phyloP scores from a whole-genome alignment of 164 flowering plant genomes.

The Malania oleifera region DNA sequence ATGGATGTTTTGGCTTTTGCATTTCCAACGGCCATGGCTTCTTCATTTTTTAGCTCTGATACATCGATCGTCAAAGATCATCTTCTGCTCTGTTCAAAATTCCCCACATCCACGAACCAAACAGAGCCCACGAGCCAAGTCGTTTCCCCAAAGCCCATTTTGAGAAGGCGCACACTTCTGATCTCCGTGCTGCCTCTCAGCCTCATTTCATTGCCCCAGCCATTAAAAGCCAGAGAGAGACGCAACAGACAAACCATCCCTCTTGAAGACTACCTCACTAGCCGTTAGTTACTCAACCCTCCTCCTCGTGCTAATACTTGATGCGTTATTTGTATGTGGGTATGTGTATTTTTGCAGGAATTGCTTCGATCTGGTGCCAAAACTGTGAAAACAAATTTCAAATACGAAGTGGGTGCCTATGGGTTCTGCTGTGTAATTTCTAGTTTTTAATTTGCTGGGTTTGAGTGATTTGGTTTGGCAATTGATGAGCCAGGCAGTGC shows the following conservation, averaged over 20 bases:
- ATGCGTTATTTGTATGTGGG: not conserved
- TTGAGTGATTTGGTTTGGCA: too few relatives aligned
- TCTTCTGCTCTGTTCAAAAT: constrained; percentile 11
- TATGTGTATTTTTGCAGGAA: not conserved
- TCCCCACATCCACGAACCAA: constrained; percentile 13
- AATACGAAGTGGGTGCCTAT: too few relatives aligned
- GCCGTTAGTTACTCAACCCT: constrained; percentile 35
- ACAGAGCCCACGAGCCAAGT: constrained; percentile 13
- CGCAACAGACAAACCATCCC: constrained; percentile 66
- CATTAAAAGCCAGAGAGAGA: constrained; percentile 68
- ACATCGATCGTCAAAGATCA: constrained; percentile 15
- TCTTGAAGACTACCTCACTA: constrained; percentile 64
- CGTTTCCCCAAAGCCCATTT: constrained; percentile 31
- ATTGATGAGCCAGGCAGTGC: too few relatives aligned
- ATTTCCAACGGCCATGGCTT: constrained; percentile 46
- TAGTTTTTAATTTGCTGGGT: too few relatives aligned
- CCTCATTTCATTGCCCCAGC: constrained; percentile 36
- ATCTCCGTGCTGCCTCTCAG: constrained; percentile 41
- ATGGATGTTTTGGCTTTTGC: too few relatives aligned
- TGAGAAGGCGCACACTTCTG: constrained; percentile 62
- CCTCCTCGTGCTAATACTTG: constrained; percentile 1
- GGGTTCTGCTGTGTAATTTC: too few relatives aligned
- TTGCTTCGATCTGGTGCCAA: too few relatives aligned
- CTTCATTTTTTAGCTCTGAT: constrained; percentile 29
- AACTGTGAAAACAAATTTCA: too few relatives aligned